A percentile compares a stretch with the other conserved stretches of the same genome.
These are phyloP conservation scores for Hordeum pubiflorum DNA, from an alignment of 202 grass and related monocot species.

Conservation along the genomic window DNA sequence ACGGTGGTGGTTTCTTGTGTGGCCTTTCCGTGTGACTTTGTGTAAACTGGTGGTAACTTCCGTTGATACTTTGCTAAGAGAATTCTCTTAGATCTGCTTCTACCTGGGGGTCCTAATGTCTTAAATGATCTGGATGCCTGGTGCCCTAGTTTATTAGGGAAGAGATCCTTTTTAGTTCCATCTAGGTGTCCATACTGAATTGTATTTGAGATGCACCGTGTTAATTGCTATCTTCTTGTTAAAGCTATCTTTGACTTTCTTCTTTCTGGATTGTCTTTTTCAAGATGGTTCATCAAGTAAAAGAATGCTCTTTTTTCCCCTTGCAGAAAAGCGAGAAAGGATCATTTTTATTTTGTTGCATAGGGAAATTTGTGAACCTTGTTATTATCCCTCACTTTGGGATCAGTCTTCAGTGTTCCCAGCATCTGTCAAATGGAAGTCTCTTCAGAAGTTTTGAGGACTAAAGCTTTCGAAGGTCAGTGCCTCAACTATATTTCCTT, in stretches of 20 bases:
- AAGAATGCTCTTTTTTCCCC: background rate
- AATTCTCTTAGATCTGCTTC: background rate
- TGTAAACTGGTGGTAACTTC: background rate
- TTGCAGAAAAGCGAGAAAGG: background rate
- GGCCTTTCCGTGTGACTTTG: background rate
- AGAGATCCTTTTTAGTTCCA: conserved; percentile 10
- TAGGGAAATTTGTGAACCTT: background rate
- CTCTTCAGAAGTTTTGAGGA: conserved; percentile 17
- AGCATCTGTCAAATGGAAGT: conserved; percentile 4
- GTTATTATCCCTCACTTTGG: background rate
- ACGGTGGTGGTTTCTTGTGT: background rate
- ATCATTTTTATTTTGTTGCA: background rate
- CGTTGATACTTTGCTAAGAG: background rate
- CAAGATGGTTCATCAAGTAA: background rate
- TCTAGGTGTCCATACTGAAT: background rate
- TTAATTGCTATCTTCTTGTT: conserved; percentile 22
- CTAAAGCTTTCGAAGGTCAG: background rate
- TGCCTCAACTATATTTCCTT: conserved; percentile 8
- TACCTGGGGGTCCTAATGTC: background rate
- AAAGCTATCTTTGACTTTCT: conserved; percentile 3
- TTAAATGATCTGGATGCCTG: background rate
- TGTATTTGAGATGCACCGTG: conserved; percentile 5
- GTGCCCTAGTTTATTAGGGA: background rate
- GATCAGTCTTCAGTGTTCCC: background rate
- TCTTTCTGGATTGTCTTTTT: background rate